Evolutionary conservation across 768 basidiomycete genomes (phyloP).

Genomic region (Agaricus subrufescens): DNA sequence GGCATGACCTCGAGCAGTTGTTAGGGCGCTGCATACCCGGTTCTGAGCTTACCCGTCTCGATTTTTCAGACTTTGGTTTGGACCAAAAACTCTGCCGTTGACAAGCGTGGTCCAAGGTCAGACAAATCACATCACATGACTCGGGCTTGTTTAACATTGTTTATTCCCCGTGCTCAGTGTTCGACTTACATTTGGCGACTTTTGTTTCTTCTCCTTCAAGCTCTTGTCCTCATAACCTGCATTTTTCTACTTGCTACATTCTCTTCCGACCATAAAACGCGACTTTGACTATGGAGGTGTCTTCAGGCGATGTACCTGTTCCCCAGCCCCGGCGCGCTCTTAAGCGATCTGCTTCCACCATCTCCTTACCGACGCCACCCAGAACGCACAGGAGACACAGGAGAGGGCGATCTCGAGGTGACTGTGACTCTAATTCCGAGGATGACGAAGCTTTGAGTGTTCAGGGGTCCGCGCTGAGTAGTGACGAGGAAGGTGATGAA

Average conservation of each 20-base stretch:
- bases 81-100: too few relatives aligned
- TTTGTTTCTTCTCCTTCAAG: background rate
- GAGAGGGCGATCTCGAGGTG: constrained; percentile 35
- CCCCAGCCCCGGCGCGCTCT: constrained; percentile 34
- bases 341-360: constrained; percentile 62
- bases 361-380: constrained; percentile 65
- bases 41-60: too few relatives aligned
- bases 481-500: constrained; percentile 28
- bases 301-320: constrained; percentile 12
- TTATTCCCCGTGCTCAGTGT: constrained; percentile 7
- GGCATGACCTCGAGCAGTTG: too few relatives aligned
- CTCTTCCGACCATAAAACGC: background rate
- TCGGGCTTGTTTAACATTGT: background rate
- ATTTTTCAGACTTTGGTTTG: too few relatives aligned
- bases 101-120: too few relatives aligned
- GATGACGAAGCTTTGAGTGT: constrained; percentile 20
- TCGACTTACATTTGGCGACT: constrained; percentile 4
- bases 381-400: constrained; percentile 49
- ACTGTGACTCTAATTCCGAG: constrained; percentile 43
- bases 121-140: too few relatives aligned
- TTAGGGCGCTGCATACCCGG: too few relatives aligned
- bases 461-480: constrained; percentile 12
- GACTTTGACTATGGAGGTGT: constrained; percentile 6
- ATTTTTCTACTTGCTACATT: background rate
- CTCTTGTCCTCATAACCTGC: background rate